A percentile compares a stretch with the other conserved stretches of the same genome.
These are phyloP conservation scores for Lepidium sativum DNA, from an alignment of 345 rosid species.

Conservation along the genomic window DNA sequence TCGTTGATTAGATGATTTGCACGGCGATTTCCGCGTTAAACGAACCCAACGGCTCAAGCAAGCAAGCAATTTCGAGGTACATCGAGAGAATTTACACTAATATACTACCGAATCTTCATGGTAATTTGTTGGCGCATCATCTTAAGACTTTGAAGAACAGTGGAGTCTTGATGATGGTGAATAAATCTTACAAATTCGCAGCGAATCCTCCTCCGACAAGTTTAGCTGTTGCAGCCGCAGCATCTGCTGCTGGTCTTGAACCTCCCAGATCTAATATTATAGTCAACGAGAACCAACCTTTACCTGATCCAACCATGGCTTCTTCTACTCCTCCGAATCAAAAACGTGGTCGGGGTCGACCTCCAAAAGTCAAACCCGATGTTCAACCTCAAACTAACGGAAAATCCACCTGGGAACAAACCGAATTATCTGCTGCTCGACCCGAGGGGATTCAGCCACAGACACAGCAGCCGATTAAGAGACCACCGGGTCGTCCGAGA, in stretches of 20 bases:
- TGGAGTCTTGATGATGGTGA: slow-evolving; percentile 56
- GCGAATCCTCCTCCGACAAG: slow-evolving; percentile 2
- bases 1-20: slow-evolving; percentile 48
- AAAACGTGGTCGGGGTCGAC: slow-evolving; percentile 67
- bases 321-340: slow-evolving; percentile 11
- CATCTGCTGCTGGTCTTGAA: slow-evolving; percentile 18
- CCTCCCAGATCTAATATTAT: slow-evolving; percentile 30
- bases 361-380: slow-evolving; percentile 42
- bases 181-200: slow-evolving; percentile 66
- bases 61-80: slow-evolving; percentile 67
- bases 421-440: neutral
- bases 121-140: slow-evolving; percentile 51
- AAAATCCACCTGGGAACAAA: neutral
- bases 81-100: slow-evolving; percentile 48
- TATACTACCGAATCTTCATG: slow-evolving; percentile 50
- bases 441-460: slow-evolving; percentile 3
- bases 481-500: slow-evolving; percentile 46
- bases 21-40: slow-evolving; percentile 67
- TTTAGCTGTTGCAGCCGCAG: slow-evolving; percentile 10
- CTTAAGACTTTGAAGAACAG: slow-evolving; percentile 55
- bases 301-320: slow-evolving; percentile 9
- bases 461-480: slow-evolving; percentile 3
- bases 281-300: slow-evolving; percentile 18
- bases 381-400: slow-evolving; percentile 19
- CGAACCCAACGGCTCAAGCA: slow-evolving; percentile 77